Evolutionary conservation across 352 stramenopile species (phyloP), one percentile per base, ranked within the genome.

Genomic region (Pythium phragmiticola): DNA sequence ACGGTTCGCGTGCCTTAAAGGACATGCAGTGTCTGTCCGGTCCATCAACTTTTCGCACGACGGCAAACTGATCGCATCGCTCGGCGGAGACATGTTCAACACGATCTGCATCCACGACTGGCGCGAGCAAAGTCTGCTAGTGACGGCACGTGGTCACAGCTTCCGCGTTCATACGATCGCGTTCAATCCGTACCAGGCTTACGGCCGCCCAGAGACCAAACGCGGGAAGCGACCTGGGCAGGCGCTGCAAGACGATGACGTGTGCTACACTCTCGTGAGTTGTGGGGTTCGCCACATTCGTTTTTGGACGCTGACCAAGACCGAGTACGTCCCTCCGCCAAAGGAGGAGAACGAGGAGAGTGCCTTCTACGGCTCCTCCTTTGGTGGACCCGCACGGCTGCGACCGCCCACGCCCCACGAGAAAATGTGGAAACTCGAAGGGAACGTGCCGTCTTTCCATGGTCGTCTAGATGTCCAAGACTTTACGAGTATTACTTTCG

Each of bases 71-170:
- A 57, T 89, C 26, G 80, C 77, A 49, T 91, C 82, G 11, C 63
- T 91, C 17, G 80, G 82, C 21, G 77, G 77, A 8, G 82, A 91
- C 46, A 79, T 91, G 70, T 91, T 85, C 76, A 91, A 91, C 30
- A 88, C 82, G 16, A 88, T 91, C 50, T 91, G 78, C 28, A 64
- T 91, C 41, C 80, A 91, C 68, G 78, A 89, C 63, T 91, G 82
- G 82, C 76, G 80, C 37, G 73, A 85, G 2, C 74, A 88, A 42
- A 82, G 66, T 17, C 53, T 88, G 16, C 63, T 91, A 5, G 67
- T 77, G 13, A 89, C 73, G 7, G 77, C 79, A 14, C 69, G 78
- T 30, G 82, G 82, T 3, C 82, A 89, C 60, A 91, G 78, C 37
- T 86, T 89, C 50, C 77, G 80, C 23, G 82, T 91, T 2, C 73